Base-by-base conservation (phyloP, 83 land plant species). In the Diphasiastrum complanatum region DNA sequence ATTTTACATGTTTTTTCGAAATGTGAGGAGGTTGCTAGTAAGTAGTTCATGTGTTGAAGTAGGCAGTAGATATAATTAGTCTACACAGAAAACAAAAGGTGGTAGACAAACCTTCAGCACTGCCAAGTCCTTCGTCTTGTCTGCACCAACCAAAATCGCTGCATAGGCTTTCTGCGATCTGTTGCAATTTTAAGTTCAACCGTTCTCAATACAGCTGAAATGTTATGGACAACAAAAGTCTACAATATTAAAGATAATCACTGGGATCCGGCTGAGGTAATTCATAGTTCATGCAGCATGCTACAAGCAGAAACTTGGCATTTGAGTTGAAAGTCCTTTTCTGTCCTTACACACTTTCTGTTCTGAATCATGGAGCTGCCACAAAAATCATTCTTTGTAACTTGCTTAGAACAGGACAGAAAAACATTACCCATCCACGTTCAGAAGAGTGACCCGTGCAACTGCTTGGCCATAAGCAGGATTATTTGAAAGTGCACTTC, bases 101-200 rank as follows among this genome's bases (percentile, higher is more conserved):
- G 24, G 3, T 23, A 51, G 12, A 20, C 43, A 19, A 58, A 91
- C 97, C 82, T 91, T 81, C 45, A 91, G 71, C 24, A 91, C 90
- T 73, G 95, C 97, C 51, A 91, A 83, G 67, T 91, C 97, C 62
- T 91, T 91, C 5, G 87, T 59, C 38, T 81, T 92, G 66, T 91
- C 90, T 54, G 97, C 97, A 28, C 97, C 97, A 40, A 91, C 66
- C 61, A 91, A 51, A 30, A 46, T 87, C 47, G 96, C 95, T 70
- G 87, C 91, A 73, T 84, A 91, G 60, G 66, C 87, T 79, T 85
- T 87, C 76, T 87, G 95, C 26, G 76, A 71, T 74, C 97, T 90
- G 66, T 31, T 56, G 40, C 24, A 37, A 65, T 23, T 33, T 30
- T 26, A 6, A 19, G 8, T 31, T 43, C 25, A 59, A 22, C 23